Evolutionary conservation across 208 protist species (phyloP), one percentile per base, ranked within the genome.

Genomic region (Trypanosomatidae sp.): DNA sequence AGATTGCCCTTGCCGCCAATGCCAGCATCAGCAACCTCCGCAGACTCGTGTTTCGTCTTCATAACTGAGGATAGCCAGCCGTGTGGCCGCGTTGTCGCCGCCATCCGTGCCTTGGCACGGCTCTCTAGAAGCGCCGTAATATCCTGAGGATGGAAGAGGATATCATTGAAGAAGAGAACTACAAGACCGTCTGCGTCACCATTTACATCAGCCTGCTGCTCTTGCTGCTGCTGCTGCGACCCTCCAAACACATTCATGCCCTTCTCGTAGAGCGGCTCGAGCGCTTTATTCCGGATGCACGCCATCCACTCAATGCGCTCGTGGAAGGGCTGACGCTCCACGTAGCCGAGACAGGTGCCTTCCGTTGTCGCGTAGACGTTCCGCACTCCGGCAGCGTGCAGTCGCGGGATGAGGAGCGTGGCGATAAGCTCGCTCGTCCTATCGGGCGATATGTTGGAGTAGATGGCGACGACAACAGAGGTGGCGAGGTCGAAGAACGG

Each of bases 151-250:
- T 76, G 81, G 56, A 95, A 95, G 66, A 84, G 85, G 46, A 95
- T 87, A 71, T 93, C 91, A 72, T 95, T 95, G 56, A 95, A 77
- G 73, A 95, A 95, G 30, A 95, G 74, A 12, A 95, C 85, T 0
- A 89, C 88, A 50, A 92, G 69, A 3, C 80, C 77, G 58, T 94
- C 83, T 7, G 62, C 69, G 60, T 58, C 44, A 13, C 71, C 56
- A 39, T 74, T 53, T 7, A 12, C 43, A 1, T 19, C 25, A 19
- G 56, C 47, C 55, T 28, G n/a, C 46, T 49, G 25, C 60, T 33
- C 19, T 13, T 77, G 58, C 52, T 66, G 59, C 46, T 73, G 52
- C 43, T 55, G 30, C 66, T 17, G 36, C 65, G n/a, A 22, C 5
- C n/a, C 0, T 36, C 19, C 44, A 72, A 90, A 95, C 7, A 89